phyloP scores from a whole-genome alignment of 2,329 filamentous ascomycete genomes.

The Gaeumannomyces tritici region DNA sequence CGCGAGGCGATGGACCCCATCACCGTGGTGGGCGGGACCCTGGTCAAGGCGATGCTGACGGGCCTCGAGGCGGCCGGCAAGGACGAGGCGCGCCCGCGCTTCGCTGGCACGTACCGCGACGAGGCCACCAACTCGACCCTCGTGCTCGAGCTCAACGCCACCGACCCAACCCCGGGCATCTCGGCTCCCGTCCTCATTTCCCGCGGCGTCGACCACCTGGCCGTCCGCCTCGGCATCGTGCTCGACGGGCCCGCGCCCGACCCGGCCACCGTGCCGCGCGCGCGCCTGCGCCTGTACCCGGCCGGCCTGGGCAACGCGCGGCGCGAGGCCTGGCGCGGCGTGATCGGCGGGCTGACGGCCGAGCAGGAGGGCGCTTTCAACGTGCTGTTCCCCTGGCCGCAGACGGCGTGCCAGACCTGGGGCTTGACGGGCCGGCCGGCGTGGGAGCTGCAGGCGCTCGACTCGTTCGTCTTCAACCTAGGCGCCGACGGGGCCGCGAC shows the following conservation, averaged over 20 bases:
- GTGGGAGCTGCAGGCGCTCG: not conserved
- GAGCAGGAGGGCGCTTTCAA: not conserved
- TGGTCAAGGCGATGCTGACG: conserved; percentile 15
- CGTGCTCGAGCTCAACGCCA: conserved; percentile 23
- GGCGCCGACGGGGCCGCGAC: not conserved
- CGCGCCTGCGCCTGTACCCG: conserved; percentile 3
- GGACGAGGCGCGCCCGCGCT: conserved; percentile 18
- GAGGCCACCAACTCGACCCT: conserved; percentile 27
- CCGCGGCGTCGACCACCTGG: conserved; percentile 26
- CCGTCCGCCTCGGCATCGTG: conserved; percentile 13
- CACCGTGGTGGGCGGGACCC: not conserved
- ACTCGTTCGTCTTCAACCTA: conserved; percentile 2
- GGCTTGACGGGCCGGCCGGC: not conserved
- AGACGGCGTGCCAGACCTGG: not conserved
- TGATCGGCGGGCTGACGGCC: not conserved
- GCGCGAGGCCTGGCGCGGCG: not conserved
- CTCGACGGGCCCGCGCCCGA: not conserved
- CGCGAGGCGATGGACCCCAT: conserved; percentile 5
- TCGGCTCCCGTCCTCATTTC: conserved; percentile 25
- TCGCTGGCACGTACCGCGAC: conserved; percentile 28
- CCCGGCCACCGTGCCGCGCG: not conserved
- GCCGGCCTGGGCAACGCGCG: not conserved
- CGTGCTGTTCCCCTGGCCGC: conserved; percentile 1
- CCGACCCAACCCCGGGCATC: conserved; percentile 21
- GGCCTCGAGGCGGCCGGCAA: conserved; percentile 30